phyloP scores from a whole-genome alignment of 768 basidiomycete species.

The Sporobolomyces phaffii region DNA sequence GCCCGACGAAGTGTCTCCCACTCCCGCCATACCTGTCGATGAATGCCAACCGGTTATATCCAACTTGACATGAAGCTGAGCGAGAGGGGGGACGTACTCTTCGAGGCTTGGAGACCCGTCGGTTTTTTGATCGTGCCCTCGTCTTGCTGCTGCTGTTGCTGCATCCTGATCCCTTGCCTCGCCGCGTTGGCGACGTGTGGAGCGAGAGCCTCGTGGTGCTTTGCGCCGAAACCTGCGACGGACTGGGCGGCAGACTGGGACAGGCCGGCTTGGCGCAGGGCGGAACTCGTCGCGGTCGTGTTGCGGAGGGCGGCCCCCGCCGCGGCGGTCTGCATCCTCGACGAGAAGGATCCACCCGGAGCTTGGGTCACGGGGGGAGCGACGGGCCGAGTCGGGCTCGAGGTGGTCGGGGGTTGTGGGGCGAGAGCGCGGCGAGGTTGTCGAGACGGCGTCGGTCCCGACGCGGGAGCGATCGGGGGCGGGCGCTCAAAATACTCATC shows the following conservation, averaged over 20 bases:
- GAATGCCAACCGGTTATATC: fast-evolving
- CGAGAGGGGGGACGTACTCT: not conserved
- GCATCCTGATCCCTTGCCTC: not conserved
- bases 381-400: not conserved
- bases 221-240: not conserved
- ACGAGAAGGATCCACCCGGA: not conserved
- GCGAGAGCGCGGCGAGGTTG: not conserved
- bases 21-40: not conserved
- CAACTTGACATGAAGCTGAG: no score
- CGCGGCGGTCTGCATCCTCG: not conserved
- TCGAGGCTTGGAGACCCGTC: not conserved
- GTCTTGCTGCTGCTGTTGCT: not conserved
- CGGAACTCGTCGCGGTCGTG: not conserved
- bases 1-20: not conserved
- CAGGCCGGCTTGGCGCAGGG: not conserved
- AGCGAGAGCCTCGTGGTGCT: not conserved
- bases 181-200: slow-evolving; percentile 1
- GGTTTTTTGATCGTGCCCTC: not conserved
- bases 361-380: no score
- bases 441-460: not conserved
- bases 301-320: not conserved
- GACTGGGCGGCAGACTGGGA: not conserved
- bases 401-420: not conserved
- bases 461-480: not conserved
- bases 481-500: slow-evolving; percentile 12